Conservation (phyloP, 352 stramenopile genomes). For the Aphanomyces invadans region DNA sequence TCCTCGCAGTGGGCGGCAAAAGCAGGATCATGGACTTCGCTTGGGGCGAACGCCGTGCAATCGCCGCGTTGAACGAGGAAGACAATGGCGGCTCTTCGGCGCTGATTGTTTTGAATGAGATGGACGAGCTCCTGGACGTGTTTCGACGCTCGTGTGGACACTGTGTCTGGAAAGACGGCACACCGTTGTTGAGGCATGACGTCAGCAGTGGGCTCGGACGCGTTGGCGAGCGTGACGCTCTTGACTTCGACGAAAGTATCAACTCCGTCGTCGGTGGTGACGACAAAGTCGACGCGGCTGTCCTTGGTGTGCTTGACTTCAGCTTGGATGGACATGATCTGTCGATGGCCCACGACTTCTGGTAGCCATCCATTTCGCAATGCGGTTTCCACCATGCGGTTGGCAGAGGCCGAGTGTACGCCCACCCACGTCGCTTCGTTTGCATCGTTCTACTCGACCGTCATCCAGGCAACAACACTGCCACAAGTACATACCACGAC, state of each 20-base stretch:
- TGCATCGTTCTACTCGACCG: slow-evolving; percentile 56
- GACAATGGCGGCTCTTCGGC: slow-evolving; percentile 33
- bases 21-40: slow-evolving; percentile 47
- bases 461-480: too few species aligned
- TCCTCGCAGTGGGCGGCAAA: slow-evolving; percentile 54
- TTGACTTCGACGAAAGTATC: slow-evolving; percentile 81
- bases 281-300: slow-evolving; percentile 77
- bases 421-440: slow-evolving; percentile 61
- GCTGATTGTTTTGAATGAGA: slow-evolving; percentile 31
- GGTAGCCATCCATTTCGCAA: slow-evolving; percentile 51
- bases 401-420: slow-evolving; percentile 66
- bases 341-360: slow-evolving; percentile 42
- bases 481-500: slow-evolving; percentile 73
- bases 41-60: slow-evolving; percentile 60
- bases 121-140: slow-evolving; percentile 69
- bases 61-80: slow-evolving; percentile 77
- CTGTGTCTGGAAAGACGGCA: slow-evolving; percentile 72
- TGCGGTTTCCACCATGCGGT: slow-evolving; percentile 70
- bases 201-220: not conserved
- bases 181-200: slow-evolving; percentile 25
- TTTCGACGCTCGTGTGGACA: slow-evolving; percentile 64
- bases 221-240: slow-evolving; percentile 56
- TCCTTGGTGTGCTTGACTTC: slow-evolving; percentile 76
- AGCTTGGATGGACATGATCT: slow-evolving; percentile 33
- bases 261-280: slow-evolving; percentile 31